Evolutionary conservation across 331 rosid species (phyloP), one percentile per base, ranked within the genome.

Genomic region (Pyracantha coccinea): DNA sequence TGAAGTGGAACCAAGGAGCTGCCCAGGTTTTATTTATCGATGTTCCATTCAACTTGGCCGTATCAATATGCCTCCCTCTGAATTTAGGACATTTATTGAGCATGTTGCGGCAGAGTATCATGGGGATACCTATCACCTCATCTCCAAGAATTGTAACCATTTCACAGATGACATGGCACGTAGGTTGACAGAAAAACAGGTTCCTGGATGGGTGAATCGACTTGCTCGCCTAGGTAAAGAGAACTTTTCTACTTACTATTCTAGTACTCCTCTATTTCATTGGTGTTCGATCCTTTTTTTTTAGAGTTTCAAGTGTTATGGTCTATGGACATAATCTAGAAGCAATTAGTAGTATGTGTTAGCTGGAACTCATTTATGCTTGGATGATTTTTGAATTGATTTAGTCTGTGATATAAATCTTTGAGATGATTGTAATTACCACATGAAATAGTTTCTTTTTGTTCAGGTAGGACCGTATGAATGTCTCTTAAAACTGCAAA

Each of bases 161-260:
- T 93, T 93, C 71, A 85, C 98, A 1, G 89, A 91, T 68, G 95
- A 93, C 78, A 52, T 93, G 54, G 79, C 90, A 0, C 27, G 14
- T 63, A 80, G 88, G 85, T 86, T 93, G 91, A 90, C 82, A 4
- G 84, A 88, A 73, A 93, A 82, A 84, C 81, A 75, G 57, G 77
- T 90, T 72, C 98, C 98, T 19, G 91, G 95, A 19, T 93, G 98
- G 98, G 97, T 93, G 38, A 93, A 93, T 83, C 92, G 97, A 29
- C 98, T 93, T 77, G 98, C 98, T 55, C 92, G 79, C 10, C 83
- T 93, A 84, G 98, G 98, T 91, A 91, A 20, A 50, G 64, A 66
- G 71, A 72, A 73, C 60, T 76, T 80, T 41, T 9, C 66, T 3
- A 10, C 68, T 57, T 31, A 63, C 50, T 63, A 64, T 44, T 62